Evolutionary conservation across 164 flowering plant genomes (phyloP), one percentile per base, ranked within the genome.

Genomic region (Protea cynaroides): DNA sequence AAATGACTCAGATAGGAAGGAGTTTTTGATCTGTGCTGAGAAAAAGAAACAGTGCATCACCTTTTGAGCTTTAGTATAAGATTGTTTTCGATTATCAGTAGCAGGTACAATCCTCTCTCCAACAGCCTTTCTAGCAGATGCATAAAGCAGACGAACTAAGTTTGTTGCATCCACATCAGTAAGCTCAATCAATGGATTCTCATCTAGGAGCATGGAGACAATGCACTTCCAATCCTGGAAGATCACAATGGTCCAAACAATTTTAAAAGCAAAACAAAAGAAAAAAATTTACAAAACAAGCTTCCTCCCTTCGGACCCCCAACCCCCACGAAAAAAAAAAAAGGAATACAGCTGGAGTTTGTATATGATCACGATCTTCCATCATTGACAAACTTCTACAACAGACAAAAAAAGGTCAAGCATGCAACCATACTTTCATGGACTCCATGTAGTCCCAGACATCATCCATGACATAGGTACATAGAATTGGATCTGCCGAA

Each of bases 381-480:
- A 25, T 19, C 25, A 56, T 25, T 50, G 15, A 25, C 22, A n/a
- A 38, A 36, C 43, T 65, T 19, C 40, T 47, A 29, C 43, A 43
- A 44, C 29, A 57, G 52, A 43, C 19, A 36, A 14, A 29, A 36
- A 12, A 58, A 59, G 46, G 34, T 21, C 11, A 8, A 44, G 18
- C 59, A 64, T 23, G 49, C 51, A 51, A 67, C 65, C 81, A 65
- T 80, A 93, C 98, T 79, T 87, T 89, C 98, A 93, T 87, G 63
- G 98, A 94, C 25, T 81, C 82, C 98, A 93, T 93, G 81, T 85
- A 89, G 69, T 90, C 98, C 96, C 96, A 93, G 46, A 90, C 83
- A 81, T 94, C 97, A 80, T 94, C 98, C 67, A 94, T 86, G 69
- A 90, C 98, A 75, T 94, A 94, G 43, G 76, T 76, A 68, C 83